Evolutionary conservation across 768 basidiomycete genomes (phyloP), one percentile per base, ranked within the genome.

Genomic region (Lactifluus volemus): DNA sequence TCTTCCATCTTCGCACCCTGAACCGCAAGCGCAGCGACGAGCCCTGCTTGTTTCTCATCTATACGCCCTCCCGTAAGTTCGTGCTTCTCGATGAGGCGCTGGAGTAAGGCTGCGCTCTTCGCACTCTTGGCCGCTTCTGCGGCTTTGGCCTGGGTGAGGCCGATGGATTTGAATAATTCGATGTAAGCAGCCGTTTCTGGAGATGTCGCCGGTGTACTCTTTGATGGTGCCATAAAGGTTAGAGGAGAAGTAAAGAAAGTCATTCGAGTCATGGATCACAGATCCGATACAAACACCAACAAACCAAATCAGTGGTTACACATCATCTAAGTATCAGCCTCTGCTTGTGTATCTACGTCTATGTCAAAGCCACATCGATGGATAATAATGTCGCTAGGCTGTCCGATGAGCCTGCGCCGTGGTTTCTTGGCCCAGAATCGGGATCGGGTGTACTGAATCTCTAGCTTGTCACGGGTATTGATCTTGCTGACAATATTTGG

Each of bases 51-150:
- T 75, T 91, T 92, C 72, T 93, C 93, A 49, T 88, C 86, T 6
- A 90, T 76, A 4, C 63, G 64, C 62, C 76, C 75, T n/a, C 72
- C 74, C 41, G 75, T 70, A 17, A 84, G 75, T 8, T 75, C 70
- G 68, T 85, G 76, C 52, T 73, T 75, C 52, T 84, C 80, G 62
- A 93, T 84, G 53, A 95, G 79, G 25, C 81, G 81, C 67, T 82
- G 84, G 59, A 95, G 78, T 19, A 85, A 75, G 4, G 79, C 71
- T 5, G 91, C 88, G 68, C 82, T 83, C 76, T 92, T 96, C 4
- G 86, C 76, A 61, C 81, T 88, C 70, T 92, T 90, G 39, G 85
- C 83, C 5, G 89, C 88, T 68, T 97, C 92, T 10, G 80, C 79
- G 1, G 94, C 89, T 71, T 92, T 91, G 55, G 86, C 74, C 61